Conservation (phyloP, 2,329 filamentous ascomycete species). For the Fonsecaea multimorphosa region DNA sequence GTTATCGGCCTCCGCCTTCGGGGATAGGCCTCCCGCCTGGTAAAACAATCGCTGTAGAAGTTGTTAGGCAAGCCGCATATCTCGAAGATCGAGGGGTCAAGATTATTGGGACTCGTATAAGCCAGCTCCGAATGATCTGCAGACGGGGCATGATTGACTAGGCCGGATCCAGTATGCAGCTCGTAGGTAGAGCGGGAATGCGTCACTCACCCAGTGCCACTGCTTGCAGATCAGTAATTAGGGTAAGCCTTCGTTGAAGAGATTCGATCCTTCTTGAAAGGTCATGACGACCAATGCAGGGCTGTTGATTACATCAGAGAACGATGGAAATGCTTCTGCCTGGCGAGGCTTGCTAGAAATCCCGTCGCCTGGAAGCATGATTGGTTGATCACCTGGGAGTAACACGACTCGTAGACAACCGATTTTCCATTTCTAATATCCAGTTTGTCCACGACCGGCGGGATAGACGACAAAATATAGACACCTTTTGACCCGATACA, state of each 20-base stretch:
- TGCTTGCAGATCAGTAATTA: not conserved
- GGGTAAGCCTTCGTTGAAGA: not conserved
- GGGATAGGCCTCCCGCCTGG: not conserved
- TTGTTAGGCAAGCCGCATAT: not conserved
- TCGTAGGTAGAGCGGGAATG: not conserved
- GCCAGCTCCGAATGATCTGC: slow-evolving; percentile 2
- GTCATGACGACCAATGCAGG: not conserved
- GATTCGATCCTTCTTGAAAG: not conserved
- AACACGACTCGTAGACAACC: not conserved
- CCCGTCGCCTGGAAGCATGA: not conserved
- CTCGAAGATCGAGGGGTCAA: not conserved
- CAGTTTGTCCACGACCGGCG: not conserved
- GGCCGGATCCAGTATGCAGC: slow-evolving; percentile 8
- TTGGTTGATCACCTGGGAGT: not conserved
- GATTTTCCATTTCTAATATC: not conserved
- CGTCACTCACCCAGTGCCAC: not conserved
- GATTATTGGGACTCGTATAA: not conserved
- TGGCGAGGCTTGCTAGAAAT: not conserved
- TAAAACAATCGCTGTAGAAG: not conserved
- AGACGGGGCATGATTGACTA: slow-evolving; percentile 5
- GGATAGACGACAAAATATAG: not conserved
- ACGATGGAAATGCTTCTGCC: not conserved
- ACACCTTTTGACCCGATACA: not conserved
- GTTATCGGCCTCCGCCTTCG: not conserved
- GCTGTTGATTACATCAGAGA: not conserved